Evolutionary conservation across 805 yeast species (phyloP).

Genomic region (Candida multigemmis): DNA sequence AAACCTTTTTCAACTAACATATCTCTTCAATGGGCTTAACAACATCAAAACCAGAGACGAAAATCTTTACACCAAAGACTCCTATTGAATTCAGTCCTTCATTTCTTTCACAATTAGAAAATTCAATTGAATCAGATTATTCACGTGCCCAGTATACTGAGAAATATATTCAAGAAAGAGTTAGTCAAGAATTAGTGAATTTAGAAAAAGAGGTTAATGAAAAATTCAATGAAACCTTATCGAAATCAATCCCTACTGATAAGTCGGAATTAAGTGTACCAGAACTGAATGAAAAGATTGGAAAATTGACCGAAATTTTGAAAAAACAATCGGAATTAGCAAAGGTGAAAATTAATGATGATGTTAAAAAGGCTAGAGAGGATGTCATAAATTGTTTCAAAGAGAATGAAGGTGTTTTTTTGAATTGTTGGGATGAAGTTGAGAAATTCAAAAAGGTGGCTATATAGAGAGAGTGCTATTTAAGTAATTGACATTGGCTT

Average conservation of each 20-base stretch:
- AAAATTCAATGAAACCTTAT: slow-evolving; percentile 37
- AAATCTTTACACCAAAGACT: slow-evolving; percentile 57
- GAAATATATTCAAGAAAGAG: slow-evolving; percentile 57
- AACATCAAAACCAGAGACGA: slow-evolving; percentile 55
- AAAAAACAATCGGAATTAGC: slow-evolving; percentile 24
- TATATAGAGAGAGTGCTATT: slow-evolving; percentile 30
- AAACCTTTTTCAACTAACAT: neutral
- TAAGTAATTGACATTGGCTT: too few species aligned
- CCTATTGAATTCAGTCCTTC: slow-evolving; percentile 63
- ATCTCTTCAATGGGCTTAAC: slow-evolving; percentile 42
- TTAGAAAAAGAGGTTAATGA: slow-evolving; percentile 45
- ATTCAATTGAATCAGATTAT: slow-evolving; percentile 56
- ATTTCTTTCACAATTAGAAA: slow-evolving; percentile 54
- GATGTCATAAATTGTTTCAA: slow-evolving; percentile 52
- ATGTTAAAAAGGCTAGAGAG: slow-evolving; percentile 36
- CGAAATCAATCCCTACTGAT: slow-evolving; percentile 17
- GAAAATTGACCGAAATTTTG: slow-evolving; percentile 22
- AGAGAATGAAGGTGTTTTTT: slow-evolving; percentile 52
- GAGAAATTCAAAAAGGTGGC: slow-evolving; percentile 57
- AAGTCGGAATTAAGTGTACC: slow-evolving; percentile 18
- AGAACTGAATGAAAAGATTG: slow-evolving; percentile 31
- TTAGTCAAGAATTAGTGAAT: slow-evolving; percentile 44
- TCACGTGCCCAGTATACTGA: slow-evolving; percentile 64
- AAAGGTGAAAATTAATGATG: slow-evolving; percentile 24
- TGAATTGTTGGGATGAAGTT: slow-evolving; percentile 80